Percentiles rank a stretch among this genome's conserved stretches.
phyloP scores from a whole-genome alignment of 192 early-diverging fungal genomes.

The Coemansia sp. region DNA sequence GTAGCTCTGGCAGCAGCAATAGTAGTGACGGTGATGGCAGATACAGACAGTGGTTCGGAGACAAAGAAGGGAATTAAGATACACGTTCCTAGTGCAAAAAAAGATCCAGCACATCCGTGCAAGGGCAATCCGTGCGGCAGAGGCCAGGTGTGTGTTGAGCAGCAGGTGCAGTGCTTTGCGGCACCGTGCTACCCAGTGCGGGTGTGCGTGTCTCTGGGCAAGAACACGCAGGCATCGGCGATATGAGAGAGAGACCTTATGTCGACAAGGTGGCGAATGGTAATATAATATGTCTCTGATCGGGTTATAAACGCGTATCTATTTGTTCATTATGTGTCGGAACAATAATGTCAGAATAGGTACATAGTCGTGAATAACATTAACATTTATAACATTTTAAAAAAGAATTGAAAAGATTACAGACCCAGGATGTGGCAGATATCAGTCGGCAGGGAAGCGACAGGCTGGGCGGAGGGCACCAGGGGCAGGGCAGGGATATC shows the following conservation, averaged over 20 bases:
- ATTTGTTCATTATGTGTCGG: too few species aligned
- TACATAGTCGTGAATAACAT: too few species aligned
- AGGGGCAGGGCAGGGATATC: not conserved
- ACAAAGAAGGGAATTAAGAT: conserved; percentile 3
- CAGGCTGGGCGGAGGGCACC: not conserved
- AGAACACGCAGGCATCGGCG: conserved; percentile 1
- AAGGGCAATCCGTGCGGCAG: conserved; percentile 8
- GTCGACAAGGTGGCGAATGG: too few species aligned
- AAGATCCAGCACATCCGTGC: conserved; percentile 12
- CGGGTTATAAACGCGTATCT: too few species aligned
- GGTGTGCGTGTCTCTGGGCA: conserved; percentile 9
- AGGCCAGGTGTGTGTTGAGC: conserved; percentile 8
- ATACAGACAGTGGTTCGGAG: too few species aligned
- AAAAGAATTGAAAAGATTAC: not conserved
- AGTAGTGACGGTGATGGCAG: too few species aligned
- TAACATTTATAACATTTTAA: too few species aligned
- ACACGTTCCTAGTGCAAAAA: conserved; percentile 6
- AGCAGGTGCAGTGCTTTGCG: conserved; percentile 15
- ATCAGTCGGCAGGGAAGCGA: conserved; percentile 5
- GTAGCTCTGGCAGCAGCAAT: too few species aligned
- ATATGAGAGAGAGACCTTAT: not conserved
- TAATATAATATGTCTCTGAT: too few species aligned
- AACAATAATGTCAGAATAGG: too few species aligned
- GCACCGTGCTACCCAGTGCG: conserved; percentile 19
- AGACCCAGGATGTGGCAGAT: conserved; percentile 26